Evolutionary conservation across 768 basidiomycete species (phyloP), one percentile per base, ranked within the genome.

Genomic region (Tricholoma sp.): DNA sequence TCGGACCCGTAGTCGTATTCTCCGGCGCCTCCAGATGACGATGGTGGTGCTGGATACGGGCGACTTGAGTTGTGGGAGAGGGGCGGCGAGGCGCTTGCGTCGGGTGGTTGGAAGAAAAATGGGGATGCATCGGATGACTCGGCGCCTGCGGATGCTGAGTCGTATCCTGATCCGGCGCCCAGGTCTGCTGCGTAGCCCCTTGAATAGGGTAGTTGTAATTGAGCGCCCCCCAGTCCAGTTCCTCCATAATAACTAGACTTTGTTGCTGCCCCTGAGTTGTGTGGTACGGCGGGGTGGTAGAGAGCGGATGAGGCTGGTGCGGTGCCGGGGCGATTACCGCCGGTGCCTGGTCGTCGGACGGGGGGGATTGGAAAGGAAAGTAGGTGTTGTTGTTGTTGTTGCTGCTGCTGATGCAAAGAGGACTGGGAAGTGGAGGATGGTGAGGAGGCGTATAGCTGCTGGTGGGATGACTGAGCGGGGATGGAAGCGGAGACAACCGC

Each of bases 101-200:
- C 68, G 52, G 85, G 85, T 60, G 86, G 80, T 76, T 85, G 81
- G 84, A 88, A 90, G 76, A 79, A 88, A 82, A 89, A 89, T 54
- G 88, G 88, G 57, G 84, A 86, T 71, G 70, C 34, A 62, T 86
- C 86, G 70, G 78, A 65, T 0, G 17, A 7, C 3, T 39, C 24
- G 11, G 50, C 6, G 7, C 49, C 50, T 28, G 50, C 15, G 7
- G 59, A 24, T 10, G 58, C 33, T n/a, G 52, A 18, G 66, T 68
- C 72, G 51, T 59, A 61, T 13, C 39, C 52, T n/a, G 49, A 7
- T 36, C 34, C 33, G 33, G 34, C 56, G 57, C 57, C 56, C 37
- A 50, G 52, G 68, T 53, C 61, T 59, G 60, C 63, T 68, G 62
- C 54, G 68, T 63, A 63, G 65, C 65, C 32, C 58, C 73, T 68